A percentile compares a stretch with the other conserved stretches of the same genome.
Conservation (phyloP, 2,329 filamentous ascomycete species). For the Verticillium isaacii region DNA sequence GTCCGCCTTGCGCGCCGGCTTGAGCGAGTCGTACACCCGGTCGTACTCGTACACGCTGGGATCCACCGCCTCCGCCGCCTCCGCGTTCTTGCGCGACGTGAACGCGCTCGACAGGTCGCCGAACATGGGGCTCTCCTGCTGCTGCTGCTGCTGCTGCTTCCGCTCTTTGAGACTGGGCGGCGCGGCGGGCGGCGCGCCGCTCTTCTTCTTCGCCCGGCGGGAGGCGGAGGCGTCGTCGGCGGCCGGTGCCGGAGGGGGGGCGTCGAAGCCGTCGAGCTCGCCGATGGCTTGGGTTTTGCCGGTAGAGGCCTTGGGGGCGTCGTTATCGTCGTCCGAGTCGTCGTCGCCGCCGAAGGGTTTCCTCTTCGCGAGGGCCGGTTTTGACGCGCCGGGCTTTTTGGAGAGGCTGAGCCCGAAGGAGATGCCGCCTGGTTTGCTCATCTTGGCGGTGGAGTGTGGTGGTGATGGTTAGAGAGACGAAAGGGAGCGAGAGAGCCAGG, state of each 20-base stretch:
- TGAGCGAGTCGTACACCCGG: conserved; percentile 72
- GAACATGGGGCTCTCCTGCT: conserved; percentile 40
- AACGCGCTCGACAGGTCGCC: conserved; percentile 64
- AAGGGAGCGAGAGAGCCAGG: neutral
- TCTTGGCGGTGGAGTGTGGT: conserved; percentile 15
- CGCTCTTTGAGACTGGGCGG: conserved; percentile 35
- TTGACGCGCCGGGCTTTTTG: conserved; percentile 50
- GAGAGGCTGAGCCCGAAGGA: conserved; percentile 55
- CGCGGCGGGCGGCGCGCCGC: conserved; percentile 23
- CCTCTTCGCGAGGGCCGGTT: conserved; percentile 42
- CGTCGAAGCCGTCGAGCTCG: conserved; percentile 49
- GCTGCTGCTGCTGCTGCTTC: conserved; percentile 26
- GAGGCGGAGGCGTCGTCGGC: conserved; percentile 9
- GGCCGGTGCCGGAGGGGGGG: conserved; percentile 18
- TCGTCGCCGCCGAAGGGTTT: conserved; percentile 56
- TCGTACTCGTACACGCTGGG: conserved; percentile 83
- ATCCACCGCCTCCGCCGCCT: conserved; percentile 63
- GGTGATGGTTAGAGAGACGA: neutral
- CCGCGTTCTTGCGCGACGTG: conserved; percentile 57
- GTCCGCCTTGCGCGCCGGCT: conserved; percentile 54
- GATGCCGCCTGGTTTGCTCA: conserved; percentile 41
- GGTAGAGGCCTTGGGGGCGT: conserved; percentile 18
- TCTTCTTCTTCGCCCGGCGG: conserved; percentile 25
- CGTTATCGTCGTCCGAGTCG: conserved; percentile 46
- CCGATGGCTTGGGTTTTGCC: conserved; percentile 52